Evolutionary conservation across 2,329 filamentous ascomycete species (phyloP).

Genomic region (Albifimbria verrucaria): DNA sequence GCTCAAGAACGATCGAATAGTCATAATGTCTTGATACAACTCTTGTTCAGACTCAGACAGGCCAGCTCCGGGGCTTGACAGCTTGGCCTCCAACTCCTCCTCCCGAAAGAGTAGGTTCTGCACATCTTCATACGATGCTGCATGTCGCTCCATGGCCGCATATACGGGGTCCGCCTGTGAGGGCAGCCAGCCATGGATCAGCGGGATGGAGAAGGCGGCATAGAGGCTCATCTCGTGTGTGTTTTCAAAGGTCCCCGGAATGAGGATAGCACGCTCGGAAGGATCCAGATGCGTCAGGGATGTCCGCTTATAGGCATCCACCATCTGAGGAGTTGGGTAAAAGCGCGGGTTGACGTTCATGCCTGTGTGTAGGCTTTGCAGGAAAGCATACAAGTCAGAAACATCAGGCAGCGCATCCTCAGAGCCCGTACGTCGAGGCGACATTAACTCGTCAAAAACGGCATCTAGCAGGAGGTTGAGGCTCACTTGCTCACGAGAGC

Average conservation of each 20-base stretch:
- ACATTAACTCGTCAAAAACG: slow-evolving; percentile 91
- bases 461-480: slow-evolving; percentile 82
- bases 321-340: slow-evolving; percentile 53
- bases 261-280: slow-evolving; percentile 42
- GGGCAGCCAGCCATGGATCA: slow-evolving; percentile 93
- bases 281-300: slow-evolving; percentile 52
- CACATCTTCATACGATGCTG: slow-evolving; percentile 84
- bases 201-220: slow-evolving; percentile 78
- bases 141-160: slow-evolving; percentile 68
- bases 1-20: slow-evolving; percentile 79
- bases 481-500: slow-evolving; percentile 82
- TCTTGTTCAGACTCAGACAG: slow-evolving; percentile 72
- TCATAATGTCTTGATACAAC: slow-evolving; percentile 76
- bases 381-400: slow-evolving; percentile 79
- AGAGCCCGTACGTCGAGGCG: slow-evolving; percentile 60
- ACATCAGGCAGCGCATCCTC: slow-evolving; percentile 76
- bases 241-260: slow-evolving; percentile 76
- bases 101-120: slow-evolving; percentile 86
- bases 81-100: slow-evolving; percentile 81
- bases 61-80: slow-evolving; percentile 43
- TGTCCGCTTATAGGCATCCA: slow-evolving; percentile 46
- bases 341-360: slow-evolving; percentile 98
- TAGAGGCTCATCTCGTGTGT: slow-evolving; percentile 90
- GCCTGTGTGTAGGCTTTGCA: slow-evolving; percentile 85
- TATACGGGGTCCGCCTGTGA: slow-evolving; percentile 63